phyloP scores from a whole-genome alignment of 2,329 filamentous ascomycete species.

The Tolypocladium sp. region DNA sequence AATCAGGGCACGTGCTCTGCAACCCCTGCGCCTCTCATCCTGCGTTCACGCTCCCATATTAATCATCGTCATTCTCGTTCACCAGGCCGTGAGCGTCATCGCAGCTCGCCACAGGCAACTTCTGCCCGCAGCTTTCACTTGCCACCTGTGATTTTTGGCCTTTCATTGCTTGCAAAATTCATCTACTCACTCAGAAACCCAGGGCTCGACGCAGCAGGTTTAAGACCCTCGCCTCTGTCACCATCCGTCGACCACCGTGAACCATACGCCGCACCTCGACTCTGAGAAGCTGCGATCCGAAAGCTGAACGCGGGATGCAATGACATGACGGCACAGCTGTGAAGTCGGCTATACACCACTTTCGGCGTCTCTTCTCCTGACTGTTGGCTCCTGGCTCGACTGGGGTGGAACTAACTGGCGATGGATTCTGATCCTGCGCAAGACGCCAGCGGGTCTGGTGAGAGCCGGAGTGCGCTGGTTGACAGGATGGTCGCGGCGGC shows the following conservation, averaged over 20 bases:
- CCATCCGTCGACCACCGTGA: neutral
- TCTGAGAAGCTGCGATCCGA: neutral
- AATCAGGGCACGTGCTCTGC: neutral
- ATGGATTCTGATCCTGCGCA: constrained; percentile 17
- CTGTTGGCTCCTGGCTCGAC: neutral
- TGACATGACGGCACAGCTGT: neutral
- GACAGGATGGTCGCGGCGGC: constrained; percentile 20
- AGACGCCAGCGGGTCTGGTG: constrained; percentile 8
- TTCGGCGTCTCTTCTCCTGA: no score
- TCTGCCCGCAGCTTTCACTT: neutral
- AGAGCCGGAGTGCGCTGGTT: constrained; percentile 16
- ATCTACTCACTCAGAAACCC: neutral
- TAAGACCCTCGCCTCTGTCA: neutral
- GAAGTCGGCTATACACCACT: neutral
- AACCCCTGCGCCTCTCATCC: neutral
- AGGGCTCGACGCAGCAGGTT: neutral
- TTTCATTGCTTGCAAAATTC: neutral
- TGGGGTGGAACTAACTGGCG: neutral
- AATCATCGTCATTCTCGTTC: neutral
- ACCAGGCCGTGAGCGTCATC: neutral
- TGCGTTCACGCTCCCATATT: neutral
- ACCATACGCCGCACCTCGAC: neutral
- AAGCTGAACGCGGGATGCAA: neutral
- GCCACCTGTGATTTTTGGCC: neutral
- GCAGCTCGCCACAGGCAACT: neutral